Conservation (phyloP, 441 rosid genomes). For the Rhodomyrtus psidioides region DNA sequence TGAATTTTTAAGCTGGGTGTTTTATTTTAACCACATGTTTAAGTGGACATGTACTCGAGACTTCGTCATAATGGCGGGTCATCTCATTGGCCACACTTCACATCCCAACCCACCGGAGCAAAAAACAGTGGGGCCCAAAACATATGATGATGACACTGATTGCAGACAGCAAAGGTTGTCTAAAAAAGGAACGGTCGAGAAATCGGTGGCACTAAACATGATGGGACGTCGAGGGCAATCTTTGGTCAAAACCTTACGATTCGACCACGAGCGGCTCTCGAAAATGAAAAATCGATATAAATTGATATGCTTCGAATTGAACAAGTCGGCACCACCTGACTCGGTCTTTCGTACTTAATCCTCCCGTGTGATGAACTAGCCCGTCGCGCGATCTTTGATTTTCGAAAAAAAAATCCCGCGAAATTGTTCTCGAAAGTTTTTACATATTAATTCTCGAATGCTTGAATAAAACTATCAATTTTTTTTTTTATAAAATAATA, state of each 20-base stretch:
- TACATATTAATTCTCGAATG: background rate
- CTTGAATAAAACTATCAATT: background rate
- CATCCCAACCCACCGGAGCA: background rate
- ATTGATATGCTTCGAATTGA: fast-evolving
- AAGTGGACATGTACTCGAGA: background rate
- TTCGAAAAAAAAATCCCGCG: no score
- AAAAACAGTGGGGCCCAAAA: background rate
- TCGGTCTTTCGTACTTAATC: no score
- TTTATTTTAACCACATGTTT: background rate
- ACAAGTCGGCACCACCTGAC: fast-evolving
- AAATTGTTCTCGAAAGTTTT: background rate
- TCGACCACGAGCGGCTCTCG: background rate
- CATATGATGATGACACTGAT: background rate
- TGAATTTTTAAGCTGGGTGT: no score
- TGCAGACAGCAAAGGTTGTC: background rate
- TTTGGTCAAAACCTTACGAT: background rate
- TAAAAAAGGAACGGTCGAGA: background rate
- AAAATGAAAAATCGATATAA: background rate
- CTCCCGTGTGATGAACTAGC: no score
- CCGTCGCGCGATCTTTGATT: no score
- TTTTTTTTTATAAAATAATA: background rate
- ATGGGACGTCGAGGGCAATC: background rate
- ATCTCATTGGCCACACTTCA: background rate
- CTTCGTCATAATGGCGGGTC: background rate
- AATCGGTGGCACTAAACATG: background rate